A percentile compares a stretch with the other conserved stretches of the same genome.
These are phyloP conservation scores for Cardamine resedifolia DNA, from an alignment of 345 rosid genomes.

Conservation along the genomic window DNA sequence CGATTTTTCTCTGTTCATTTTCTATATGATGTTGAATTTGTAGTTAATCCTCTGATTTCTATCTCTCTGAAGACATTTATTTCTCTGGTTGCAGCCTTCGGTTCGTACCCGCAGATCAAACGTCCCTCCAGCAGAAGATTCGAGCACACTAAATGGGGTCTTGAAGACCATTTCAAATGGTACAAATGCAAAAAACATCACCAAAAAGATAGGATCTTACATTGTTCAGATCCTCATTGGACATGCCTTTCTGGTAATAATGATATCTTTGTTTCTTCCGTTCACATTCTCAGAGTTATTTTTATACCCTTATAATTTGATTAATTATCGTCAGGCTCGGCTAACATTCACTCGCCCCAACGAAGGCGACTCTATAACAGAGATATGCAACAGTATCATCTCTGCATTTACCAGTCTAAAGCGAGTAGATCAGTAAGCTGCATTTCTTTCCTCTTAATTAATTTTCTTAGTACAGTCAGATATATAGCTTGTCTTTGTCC, in stretches of 20 bases:
- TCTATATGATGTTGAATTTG: neutral
- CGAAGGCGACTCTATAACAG: conserved; percentile 47
- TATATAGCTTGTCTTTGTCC: neutral
- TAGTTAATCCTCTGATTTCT: neutral
- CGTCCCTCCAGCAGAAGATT: conserved; percentile 39
- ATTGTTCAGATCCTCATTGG: conserved; percentile 72
- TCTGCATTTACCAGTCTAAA: conserved; percentile 55
- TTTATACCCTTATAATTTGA: neutral
- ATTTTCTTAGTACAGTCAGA: neutral
- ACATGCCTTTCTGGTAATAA: conserved; percentile 73
- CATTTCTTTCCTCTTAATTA: neutral
- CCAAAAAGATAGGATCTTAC: conserved; percentile 54
- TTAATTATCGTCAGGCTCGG: conserved; percentile 51
- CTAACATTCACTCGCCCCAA: conserved; percentile 38
- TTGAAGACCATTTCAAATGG: conserved; percentile 55
- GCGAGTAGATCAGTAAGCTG: conserved; percentile 53
- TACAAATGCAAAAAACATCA: conserved; percentile 45
- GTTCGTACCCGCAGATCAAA: conserved; percentile 68
- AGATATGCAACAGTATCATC: conserved; percentile 59
- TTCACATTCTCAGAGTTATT: neutral
- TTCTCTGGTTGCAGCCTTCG: conserved; percentile 49
- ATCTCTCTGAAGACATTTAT: neutral
- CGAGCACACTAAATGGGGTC: conserved; percentile 47
- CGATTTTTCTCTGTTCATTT: conserved; percentile 3
- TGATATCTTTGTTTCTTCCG: conserved; percentile 13